Evolutionary conservation across 1,139 yeast species (phyloP), one percentile per base, ranked within the genome.

Genomic region (Candida labiduridarum): DNA sequence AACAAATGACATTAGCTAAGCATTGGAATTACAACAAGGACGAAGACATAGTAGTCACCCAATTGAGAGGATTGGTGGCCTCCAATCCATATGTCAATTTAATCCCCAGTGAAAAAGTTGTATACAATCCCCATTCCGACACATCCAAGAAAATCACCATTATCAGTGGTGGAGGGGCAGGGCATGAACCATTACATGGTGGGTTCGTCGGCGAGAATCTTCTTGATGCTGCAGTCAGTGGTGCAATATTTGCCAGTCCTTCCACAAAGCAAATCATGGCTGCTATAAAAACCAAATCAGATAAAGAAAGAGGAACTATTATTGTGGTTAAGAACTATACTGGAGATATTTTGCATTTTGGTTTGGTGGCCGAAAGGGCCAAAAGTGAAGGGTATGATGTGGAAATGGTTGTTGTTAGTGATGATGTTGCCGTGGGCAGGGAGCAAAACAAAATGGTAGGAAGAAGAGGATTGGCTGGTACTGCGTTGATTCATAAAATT

Each of bases 181-280:
- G 98, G 36, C 98, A 92, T 65, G 97, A 92, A 68, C 97, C 97
- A 30, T 77, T 92, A 8, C 97, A 91, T 63, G 94, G 89, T 4
- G 97, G 97, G 0, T 91, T 83, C 64, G 94, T 92, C 12, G 97
- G 97, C 5, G 77, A 80, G 27, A 94, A 94, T 48, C 72, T 87
- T 61, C 69, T 92, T 41, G 90, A 88, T 60, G 96, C 87, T 36
- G 97, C 96, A 1, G 96, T 91, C 8, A 83, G 90, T 49, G 97
- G 98, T 33, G 83, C 87, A 41, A 79, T 89, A 16, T 92, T 92
- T 72, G 97, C 97, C 0, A 89, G 96, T 18, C 97, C 97, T 1
- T 85, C 95, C 6, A 89, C 96, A 2, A 87, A 85, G 60, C 97
- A 92, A 69, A 88, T 92, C 58, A 74, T 85, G 67, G 81, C 88